These are phyloP conservation scores for Heimioporus sp. DNA, from an alignment of 768 basidiomycete genomes.

Conservation along the genomic window DNA sequence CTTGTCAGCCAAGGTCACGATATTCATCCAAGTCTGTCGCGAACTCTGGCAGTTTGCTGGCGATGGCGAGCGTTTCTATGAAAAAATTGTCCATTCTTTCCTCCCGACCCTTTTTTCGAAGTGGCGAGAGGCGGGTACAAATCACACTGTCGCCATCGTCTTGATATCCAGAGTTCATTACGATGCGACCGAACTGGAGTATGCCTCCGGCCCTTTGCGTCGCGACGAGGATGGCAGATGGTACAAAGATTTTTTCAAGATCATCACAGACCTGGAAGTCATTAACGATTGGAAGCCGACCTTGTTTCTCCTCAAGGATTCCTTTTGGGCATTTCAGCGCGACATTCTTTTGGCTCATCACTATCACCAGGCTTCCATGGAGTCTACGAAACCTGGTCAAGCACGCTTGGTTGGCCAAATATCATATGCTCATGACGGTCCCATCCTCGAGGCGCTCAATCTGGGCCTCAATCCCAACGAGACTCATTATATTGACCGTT, in stretches of 20 bases:
- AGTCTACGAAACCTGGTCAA: constrained; percentile 44
- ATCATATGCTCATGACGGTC: constrained; percentile 90
- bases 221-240: constrained; percentile 71
- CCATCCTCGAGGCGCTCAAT: constrained; percentile 93
- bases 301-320: constrained; percentile 81
- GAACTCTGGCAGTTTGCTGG: constrained; percentile 97
- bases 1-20: constrained; percentile 86
- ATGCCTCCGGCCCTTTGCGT: constrained; percentile 79
- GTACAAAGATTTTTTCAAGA: constrained; percentile 97
- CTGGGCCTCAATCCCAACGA: constrained; percentile 90
- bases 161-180: constrained; percentile 92
- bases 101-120: constrained; percentile 83
- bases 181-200: constrained; percentile 73
- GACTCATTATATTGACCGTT: constrained; percentile 93
- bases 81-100: constrained; percentile 98
- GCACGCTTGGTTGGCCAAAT: constrained; percentile 74
- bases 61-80: constrained; percentile 93
- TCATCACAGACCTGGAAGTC: constrained; percentile 90
- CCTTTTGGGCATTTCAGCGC: constrained; percentile 88
- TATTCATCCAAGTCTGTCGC: constrained; percentile 94
- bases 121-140: constrained; percentile 83
- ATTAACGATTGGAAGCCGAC: constrained; percentile 86
- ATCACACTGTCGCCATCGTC: constrained; percentile 92
- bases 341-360: constrained; percentile 91
- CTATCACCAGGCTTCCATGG: constrained; percentile 67